Conservation (phyloP, 2,329 filamentous ascomycete species). For the Colletotrichum kahawae region DNA sequence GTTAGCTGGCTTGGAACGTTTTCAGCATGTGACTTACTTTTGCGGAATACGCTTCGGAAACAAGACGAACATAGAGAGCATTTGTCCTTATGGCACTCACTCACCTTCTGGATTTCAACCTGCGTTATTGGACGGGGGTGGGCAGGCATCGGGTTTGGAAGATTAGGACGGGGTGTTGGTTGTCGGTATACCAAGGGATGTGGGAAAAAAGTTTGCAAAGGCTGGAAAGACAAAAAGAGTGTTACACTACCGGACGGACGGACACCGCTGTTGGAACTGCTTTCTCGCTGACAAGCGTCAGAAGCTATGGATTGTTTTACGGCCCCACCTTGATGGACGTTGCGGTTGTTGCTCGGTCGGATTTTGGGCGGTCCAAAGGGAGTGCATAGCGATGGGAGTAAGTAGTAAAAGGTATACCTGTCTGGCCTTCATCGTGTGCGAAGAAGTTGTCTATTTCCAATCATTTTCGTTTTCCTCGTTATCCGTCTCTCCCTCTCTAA, state of each 20-base stretch:
- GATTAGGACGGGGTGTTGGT: constrained; percentile 39
- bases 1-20: constrained; percentile 30
- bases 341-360: constrained; percentile 31
- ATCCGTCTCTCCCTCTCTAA: constrained; percentile 13
- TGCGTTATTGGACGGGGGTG: constrained; percentile 42
- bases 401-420: constrained; percentile 39
- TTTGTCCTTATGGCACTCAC: constrained; percentile 48
- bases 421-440: constrained; percentile 42
- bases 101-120: constrained; percentile 47
- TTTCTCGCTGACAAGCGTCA: constrained; percentile 27
- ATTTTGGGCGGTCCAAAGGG: constrained; percentile 20
- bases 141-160: constrained; percentile 43
- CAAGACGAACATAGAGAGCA: constrained; percentile 50
- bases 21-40: constrained; percentile 27
- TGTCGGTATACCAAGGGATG: constrained; percentile 30
- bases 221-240: constrained; percentile 47
- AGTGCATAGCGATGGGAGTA: constrained; percentile 49
- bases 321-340: constrained; percentile 27
- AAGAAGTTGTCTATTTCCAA: constrained; percentile 19
- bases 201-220: constrained; percentile 40
- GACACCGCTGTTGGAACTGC: constrained; percentile 32
- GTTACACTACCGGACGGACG: constrained; percentile 31
- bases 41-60: constrained; percentile 42
- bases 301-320: constrained; percentile 23
- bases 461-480: constrained; percentile 2